Base-by-base conservation (phyloP, 148 eudicot genomes). In the Cornus kousa region DNA sequence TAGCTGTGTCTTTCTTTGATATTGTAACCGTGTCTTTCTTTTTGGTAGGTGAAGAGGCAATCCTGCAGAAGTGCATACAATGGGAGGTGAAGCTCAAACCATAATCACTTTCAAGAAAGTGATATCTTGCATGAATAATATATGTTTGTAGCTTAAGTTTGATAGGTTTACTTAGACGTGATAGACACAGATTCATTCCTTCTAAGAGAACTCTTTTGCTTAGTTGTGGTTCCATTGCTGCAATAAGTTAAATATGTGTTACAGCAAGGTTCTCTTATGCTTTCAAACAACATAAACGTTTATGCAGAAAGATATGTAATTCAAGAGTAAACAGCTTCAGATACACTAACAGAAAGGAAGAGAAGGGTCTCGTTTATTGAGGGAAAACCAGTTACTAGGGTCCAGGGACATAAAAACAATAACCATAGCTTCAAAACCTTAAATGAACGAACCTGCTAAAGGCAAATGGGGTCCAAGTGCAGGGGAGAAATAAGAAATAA, bases 1-100 rank as follows among this genome's bases (percentile, higher is more conserved):
- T n/a, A 9, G 43, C 71, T 50, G 78, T 74, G 50, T 83, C 79
- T 71, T 79, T 85, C 78, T 69, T 76, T 68, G 79, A 80, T 48
- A 78, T 67, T 9, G 84, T n/a, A 9, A 53, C 71, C 40, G 78
- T 74, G 50, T 83, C 80, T 71, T 80, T 85, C 78, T 69, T 76
- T 68, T 48, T 33, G 40, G 83, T 17, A 19, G 46, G 65, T 70
- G 88, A 71, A 80, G 87, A 55, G 48, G 62, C 46, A 19, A 46
- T 67, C 84, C 90, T 87, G 85, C 67, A 72, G 24, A 31, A 6
- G 48, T 20, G 12, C 72, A 24, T 35, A 19, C 72, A 17, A 17
- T 17, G 40, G 64, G 19, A 31, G 33, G 67, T 74, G 67, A 32
- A 74, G 59, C 59, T 12, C 19, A 53, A 16, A 53, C 2, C 59